Conservation (phyloP, 2,329 filamentous ascomycete genomes). For the Pezicula carpinea region DNA sequence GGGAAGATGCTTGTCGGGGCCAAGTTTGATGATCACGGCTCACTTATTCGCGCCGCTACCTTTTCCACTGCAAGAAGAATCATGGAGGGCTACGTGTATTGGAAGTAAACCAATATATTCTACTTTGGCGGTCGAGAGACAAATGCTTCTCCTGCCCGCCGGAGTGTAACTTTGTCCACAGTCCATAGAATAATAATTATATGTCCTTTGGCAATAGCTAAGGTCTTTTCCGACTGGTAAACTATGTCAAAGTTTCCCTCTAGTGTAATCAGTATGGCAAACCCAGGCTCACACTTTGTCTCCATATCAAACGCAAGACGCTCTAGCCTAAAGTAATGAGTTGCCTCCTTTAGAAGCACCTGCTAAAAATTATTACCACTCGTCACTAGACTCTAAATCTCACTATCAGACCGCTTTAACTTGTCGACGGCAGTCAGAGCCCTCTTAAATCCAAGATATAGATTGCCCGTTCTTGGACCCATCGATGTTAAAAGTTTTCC, state of each 20-base stretch:
- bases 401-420: background rate
- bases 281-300: constrained; percentile 1
- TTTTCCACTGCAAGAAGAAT: constrained; percentile 43
- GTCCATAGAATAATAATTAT: constrained; percentile 1
- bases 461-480: background rate
- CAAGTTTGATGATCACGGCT: constrained; percentile 31
- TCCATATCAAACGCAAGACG: background rate
- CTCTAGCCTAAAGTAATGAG: constrained; percentile 2
- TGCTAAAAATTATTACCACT: background rate
- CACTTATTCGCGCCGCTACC: constrained; percentile 35
- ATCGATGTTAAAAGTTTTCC: constrained; percentile 1
- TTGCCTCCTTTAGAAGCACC: background rate
- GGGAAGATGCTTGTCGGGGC: constrained; percentile 40
- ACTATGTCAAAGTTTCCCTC: constrained; percentile 1
- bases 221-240: background rate
- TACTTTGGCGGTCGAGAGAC: background rate
- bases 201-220: background rate
- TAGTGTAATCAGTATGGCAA: constrained; percentile 2
- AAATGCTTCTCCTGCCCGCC: background rate
- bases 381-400: background rate
- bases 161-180: background rate
- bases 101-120: constrained; percentile 22
- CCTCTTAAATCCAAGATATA: constrained; percentile 3
- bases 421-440: constrained; percentile 2
- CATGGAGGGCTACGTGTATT: constrained; percentile 42